phyloP scores from a whole-genome alignment of 2,329 filamentous ascomycete species.

The Apiospora koreana region DNA sequence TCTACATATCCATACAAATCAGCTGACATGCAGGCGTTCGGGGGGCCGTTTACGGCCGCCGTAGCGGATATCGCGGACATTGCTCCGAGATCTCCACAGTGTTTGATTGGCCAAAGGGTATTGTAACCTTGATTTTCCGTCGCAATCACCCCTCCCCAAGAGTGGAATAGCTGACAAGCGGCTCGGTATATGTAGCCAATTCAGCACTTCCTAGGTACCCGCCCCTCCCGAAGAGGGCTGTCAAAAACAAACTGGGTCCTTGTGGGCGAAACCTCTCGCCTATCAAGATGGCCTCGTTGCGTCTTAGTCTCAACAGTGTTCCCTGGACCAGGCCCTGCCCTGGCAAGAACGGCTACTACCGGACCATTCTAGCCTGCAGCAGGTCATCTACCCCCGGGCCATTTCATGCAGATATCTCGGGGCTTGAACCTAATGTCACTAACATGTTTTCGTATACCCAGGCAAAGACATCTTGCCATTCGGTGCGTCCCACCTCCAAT shows the following conservation, averaged over 20 bases:
- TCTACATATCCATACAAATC: not conserved
- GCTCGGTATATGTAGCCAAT: not conserved
- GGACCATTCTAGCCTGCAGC: not conserved
- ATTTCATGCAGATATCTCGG: conserved; percentile 2
- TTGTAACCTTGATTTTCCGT: not conserved
- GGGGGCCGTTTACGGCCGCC: not conserved
- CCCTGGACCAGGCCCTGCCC: not conserved
- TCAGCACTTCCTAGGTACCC: not conserved
- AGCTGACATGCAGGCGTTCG: not conserved
- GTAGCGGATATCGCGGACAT: not conserved
- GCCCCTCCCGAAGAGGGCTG: not conserved
- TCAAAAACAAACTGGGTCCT: not conserved
- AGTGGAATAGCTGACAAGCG: not conserved
- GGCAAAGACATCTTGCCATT: not conserved
- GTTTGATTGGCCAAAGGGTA: not conserved
- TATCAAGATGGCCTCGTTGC: not conserved
- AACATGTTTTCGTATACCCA: not conserved
- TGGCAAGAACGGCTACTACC: not conserved
- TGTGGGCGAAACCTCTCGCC: not conserved
- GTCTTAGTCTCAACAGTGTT: not conserved
- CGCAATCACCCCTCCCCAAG: not conserved
- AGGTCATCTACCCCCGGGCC: not conserved
- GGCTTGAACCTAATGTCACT: not conserved
- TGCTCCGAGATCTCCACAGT: not conserved
- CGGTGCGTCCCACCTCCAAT: not conserved